phyloP scores from a whole-genome alignment of 2,329 filamentous ascomycete genomes.

The Ophiostoma tasmaniense region DNA sequence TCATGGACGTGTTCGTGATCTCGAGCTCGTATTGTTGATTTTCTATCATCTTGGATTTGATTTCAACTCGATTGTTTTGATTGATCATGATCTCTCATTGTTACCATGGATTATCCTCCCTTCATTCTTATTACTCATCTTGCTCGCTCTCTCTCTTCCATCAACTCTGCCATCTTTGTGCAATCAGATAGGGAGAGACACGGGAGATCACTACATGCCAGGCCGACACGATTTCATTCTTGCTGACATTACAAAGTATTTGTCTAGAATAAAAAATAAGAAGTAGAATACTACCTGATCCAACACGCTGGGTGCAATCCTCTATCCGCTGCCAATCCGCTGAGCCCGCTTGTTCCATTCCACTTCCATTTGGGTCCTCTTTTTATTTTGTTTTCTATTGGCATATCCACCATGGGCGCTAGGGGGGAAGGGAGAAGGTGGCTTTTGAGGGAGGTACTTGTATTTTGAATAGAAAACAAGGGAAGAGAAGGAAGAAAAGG shows the following conservation, averaged over 20 bases:
- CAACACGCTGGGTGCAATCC: conserved; percentile 1
- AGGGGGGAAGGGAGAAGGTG: neutral
- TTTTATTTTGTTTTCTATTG: conserved; percentile 9
- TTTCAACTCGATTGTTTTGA: neutral
- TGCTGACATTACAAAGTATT: neutral
- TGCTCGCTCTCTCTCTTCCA: neutral
- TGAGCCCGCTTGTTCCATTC: conserved; percentile 4
- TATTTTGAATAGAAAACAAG: neutral
- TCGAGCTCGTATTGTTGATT: neutral
- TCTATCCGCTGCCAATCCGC: neutral
- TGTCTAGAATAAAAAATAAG: neutral
- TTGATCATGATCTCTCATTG: neutral
- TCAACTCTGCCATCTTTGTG: neutral
- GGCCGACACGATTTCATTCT: neutral
- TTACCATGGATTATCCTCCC: neutral
- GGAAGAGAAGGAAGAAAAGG: neutral
- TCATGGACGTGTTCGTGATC: neutral
- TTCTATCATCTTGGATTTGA: too few species aligned
- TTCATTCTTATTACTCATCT: neutral
- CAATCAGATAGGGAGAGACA: neutral
- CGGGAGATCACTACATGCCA: conserved; percentile 2
- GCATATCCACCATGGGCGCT: neutral
- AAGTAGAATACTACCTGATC: neutral
- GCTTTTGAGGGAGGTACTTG: too few species aligned
- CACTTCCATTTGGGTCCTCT: neutral